Base-by-base conservation (phyloP, 1,139 yeast species). In the Suhomyces coccinellae region DNA sequence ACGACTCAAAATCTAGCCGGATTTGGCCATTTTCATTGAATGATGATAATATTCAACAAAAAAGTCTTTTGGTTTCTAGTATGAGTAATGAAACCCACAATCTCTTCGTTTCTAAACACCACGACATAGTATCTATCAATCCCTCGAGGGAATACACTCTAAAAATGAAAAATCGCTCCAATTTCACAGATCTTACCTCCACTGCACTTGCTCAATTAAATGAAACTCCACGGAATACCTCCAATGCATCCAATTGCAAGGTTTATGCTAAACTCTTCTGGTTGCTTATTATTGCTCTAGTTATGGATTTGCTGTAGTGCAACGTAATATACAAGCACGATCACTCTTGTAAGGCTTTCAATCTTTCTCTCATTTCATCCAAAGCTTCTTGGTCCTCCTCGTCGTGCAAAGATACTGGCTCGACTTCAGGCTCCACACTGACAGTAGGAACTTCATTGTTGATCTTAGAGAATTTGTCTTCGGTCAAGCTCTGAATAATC, bases 281-380 rank as follows among this genome's bases (percentile, higher is more conserved):
- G 44, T 17, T 28, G 15, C 15, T 31, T 2, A 41, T 28, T 4
- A 13, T 41, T 41, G 36, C 32, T 27, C 26, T 41, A 24, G 13
- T 41, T 8, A 17, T 36, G 8, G 40, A 32, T n/a, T 30, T 27
- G 22, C 31, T 28, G 15, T 37, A 38, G 30, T n/a, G 14, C 14
- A n/a, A 16, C 8, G 9, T 3, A 22, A n/a, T 37, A 15, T 4
- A 17, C 29, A 8, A 22, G 31, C 30, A 11, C 22, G 11, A n/a
- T 30, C 51, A 86, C 52, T 83, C 87, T 63, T 91, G 97, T 50
- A 93, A 69, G 0, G 97, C 98, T 58, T 77, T 83, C 45, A 93
- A 73, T 47, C 98, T 72, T 59, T 91, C 93, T 52, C 96, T 77
- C 97, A 93, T 93, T 56, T 84, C 91, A 55, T 82, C 83, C 49